Evolutionary conservation across 371 early-diverging fungal species (phyloP).

Genomic region (Capillidium rhysosporum): DNA sequence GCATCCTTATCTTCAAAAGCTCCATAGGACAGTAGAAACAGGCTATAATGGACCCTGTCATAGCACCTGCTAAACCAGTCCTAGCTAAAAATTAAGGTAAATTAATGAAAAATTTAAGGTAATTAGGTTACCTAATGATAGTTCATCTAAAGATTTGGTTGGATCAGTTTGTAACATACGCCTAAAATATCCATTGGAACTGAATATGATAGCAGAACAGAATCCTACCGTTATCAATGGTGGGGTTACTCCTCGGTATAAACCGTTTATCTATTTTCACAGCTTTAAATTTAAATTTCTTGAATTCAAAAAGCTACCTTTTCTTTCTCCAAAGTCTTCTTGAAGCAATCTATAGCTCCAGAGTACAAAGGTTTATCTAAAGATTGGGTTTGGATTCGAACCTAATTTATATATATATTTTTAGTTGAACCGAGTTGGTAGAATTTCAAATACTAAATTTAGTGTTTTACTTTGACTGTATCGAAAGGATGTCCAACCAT

Average conservation of each 20-base stretch:
- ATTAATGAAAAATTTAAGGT: not conserved
- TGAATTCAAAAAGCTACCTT: constrained; percentile 21
- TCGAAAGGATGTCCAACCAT: constrained; percentile 61
- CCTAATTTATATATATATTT: constrained; percentile 16
- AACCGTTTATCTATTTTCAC: constrained; percentile 34
- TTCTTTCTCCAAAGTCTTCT: constrained; percentile 41
- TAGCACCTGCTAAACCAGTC: constrained; percentile 46
- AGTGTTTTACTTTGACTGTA: constrained; percentile 31
- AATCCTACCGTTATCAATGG: constrained; percentile 75
- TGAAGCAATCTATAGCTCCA: constrained; percentile 51
- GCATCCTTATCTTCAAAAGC: constrained; percentile 63
- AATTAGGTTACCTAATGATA: not conserved
- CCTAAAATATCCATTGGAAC: constrained; percentile 53
- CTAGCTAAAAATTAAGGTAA: constrained; percentile 18
- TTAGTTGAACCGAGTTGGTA: not conserved
- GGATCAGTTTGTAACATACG: constrained; percentile 33
- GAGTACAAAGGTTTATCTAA: constrained; percentile 36
- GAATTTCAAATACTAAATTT: not conserved
- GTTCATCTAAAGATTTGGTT: constrained; percentile 17
- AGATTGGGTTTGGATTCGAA: constrained; percentile 62
- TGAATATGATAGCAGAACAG: constrained; percentile 68
- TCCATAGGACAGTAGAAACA: constrained; percentile 74
- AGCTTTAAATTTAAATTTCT: not conserved
- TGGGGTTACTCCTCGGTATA: constrained; percentile 67
- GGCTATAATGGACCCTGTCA: constrained; percentile 65